Evolutionary conservation across 805 yeast genomes (phyloP).

Genomic region (Komagataella phaffii): DNA sequence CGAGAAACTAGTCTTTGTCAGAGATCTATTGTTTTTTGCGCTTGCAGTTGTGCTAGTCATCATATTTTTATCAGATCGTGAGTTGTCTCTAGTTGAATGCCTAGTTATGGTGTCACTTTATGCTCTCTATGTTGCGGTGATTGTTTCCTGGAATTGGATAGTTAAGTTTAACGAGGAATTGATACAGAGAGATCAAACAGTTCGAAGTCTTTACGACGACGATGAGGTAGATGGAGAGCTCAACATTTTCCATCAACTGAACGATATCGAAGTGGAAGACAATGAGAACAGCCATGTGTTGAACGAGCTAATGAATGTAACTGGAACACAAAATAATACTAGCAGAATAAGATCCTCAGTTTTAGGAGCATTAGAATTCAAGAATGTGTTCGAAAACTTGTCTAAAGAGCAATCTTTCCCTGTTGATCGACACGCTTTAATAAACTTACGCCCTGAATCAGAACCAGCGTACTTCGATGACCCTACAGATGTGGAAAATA

Average conservation of each 20-base stretch:
- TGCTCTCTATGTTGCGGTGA: conserved; percentile 41
- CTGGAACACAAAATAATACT: not conserved
- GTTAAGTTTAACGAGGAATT: not conserved
- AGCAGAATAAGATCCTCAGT: conserved; percentile 4
- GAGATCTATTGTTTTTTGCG: conserved; percentile 54
- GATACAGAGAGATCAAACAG: conserved; percentile 8
- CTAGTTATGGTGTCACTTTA: conserved; percentile 42
- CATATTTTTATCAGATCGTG: conserved; percentile 34
- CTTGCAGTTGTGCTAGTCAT: conserved; percentile 35
- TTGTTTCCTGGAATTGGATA: conserved; percentile 27
- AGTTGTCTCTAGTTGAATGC: conserved; percentile 41
- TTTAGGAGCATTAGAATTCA: conserved; percentile 7
- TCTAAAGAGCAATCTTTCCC: conserved; percentile 2
- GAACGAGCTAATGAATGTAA: not conserved
- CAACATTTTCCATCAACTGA: conserved; percentile 4
- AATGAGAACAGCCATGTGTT: not conserved
- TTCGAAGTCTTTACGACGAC: conserved; percentile 16
- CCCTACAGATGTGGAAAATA: not conserved
- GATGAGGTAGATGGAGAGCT: conserved; percentile 5
- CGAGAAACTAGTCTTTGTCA: conserved; percentile 29
- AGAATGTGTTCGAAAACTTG: conserved; percentile 4
- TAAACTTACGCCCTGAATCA: not conserved
- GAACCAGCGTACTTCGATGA: not conserved
- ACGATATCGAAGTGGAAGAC: not conserved
- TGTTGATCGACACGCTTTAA: not conserved